Base-by-base conservation (phyloP, 257 asterid species). In the Petunia secreta region DNA sequence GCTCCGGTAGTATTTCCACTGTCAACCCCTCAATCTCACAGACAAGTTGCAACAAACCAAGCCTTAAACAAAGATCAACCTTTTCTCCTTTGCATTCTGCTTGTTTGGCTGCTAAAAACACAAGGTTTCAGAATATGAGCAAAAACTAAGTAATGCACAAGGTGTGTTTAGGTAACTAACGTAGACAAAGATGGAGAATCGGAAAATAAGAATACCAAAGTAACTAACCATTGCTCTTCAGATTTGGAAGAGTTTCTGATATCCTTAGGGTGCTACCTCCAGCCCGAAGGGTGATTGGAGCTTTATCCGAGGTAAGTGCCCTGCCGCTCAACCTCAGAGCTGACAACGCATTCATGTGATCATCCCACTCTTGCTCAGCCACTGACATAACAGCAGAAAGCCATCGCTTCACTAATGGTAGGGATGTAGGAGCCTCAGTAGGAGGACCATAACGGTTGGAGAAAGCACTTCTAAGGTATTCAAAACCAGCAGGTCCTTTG, bases 401-500 rank as follows among this genome's bases (percentile, higher is more conserved):
- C 85, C 82, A 79, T 34, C 34, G 80, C 68, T 58, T 82, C 62
- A 63, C 82, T 4, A 82, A 40, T 14, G 83, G 83, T 14, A 82
- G 75, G 69, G 85, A 40, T 9, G n/a, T n/a, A 52, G 36, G 73
- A 48, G 83, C 80, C 68, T 79, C 82, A 69, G 34, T n/a, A 48
- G 80, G 80, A 78, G 83, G 82, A 25, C 82, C 83, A 60, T 82
- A 78, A 64, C 77, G 77, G 46, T 79, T 79, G 77, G 80, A 54
- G 74, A 82, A 82, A 50, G 80, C 79, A 46, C 44, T 82, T 79
- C 69, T 62, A 50, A 82, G 79, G 79, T 82, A 82, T 67, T 79
- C 80, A 53, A 71, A 36, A 63, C 85, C 85, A 82, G 83, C 80
- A 73, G 80, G 82, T 62, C 85, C 85, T 69, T 82, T 82, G 59